phyloP scores from a whole-genome alignment of 2,329 filamentous ascomycete species.

The Fusarium sp. region DNA sequence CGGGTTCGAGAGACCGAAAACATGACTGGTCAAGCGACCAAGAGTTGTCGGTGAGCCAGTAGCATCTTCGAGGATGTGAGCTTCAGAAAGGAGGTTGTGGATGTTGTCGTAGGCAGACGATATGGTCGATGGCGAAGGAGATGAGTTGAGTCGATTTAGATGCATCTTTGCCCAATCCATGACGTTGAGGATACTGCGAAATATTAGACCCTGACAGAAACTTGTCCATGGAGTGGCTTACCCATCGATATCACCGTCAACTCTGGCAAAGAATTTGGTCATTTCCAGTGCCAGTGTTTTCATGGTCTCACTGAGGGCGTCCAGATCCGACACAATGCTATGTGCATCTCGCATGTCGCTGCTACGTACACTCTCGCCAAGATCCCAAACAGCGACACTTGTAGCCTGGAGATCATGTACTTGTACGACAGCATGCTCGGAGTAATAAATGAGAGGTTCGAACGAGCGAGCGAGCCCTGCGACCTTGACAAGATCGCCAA shows the following conservation, averaged over 20 bases:
- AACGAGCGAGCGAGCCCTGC: conserved; percentile 90
- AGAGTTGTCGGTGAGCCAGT: conserved; percentile 72
- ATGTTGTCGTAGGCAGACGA: conserved; percentile 84
- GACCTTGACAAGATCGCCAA: conserved; percentile 84
- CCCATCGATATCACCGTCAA: conserved; percentile 92
- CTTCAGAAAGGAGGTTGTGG: conserved; percentile 77
- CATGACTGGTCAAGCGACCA: conserved; percentile 73
- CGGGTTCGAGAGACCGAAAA: conserved; percentile 84
- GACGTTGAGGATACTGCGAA: conserved; percentile 80
- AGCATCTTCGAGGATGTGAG: conserved; percentile 68
- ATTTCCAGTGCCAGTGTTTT: conserved; percentile 87
- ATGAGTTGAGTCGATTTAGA: conserved; percentile 74
- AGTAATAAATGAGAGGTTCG: conserved; percentile 94
- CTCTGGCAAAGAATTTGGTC: conserved; percentile 91
- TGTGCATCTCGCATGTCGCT: conserved; percentile 92
- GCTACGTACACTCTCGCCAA: conserved; percentile 87
- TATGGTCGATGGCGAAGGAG: conserved; percentile 67
- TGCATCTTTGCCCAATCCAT: conserved; percentile 97
- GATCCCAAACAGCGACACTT: conserved; percentile 92
- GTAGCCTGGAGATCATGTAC: conserved; percentile 91
- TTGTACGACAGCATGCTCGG: conserved; percentile 86
- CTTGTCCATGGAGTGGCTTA: conserved; percentile 52
- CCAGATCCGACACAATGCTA: conserved; percentile 86
- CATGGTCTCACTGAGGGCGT: conserved; percentile 85
- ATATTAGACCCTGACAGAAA: conserved; percentile 19